Percentiles rank a stretch among this genome's conserved stretches.
phyloP scores from a whole-genome alignment of 805 yeast genomes.

The Metschnikowia chrysomelidarum region DNA sequence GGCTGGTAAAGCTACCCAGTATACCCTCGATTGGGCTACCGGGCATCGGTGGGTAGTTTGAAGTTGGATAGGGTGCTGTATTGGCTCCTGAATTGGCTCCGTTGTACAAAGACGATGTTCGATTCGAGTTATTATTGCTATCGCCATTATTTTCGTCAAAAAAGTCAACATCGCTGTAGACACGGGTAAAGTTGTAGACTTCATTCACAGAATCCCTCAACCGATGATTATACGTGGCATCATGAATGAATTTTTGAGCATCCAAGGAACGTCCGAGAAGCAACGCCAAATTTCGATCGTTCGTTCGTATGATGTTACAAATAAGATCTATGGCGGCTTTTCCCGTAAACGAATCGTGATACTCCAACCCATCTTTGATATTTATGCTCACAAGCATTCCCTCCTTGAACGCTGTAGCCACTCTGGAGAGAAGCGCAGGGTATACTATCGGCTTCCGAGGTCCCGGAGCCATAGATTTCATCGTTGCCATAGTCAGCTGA shows the following conservation, averaged over 20 bases:
- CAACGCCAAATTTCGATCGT: slow-evolving; percentile 87
- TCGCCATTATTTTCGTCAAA: slow-evolving; percentile 30
- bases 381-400: slow-evolving; percentile 69
- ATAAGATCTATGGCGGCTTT: slow-evolving; percentile 91
- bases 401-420: slow-evolving; percentile 75
- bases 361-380: slow-evolving; percentile 86
- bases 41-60: slow-evolving; percentile 19
- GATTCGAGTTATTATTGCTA: slow-evolving; percentile 23
- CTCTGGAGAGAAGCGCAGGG: slow-evolving; percentile 85
- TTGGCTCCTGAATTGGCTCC: slow-evolving; percentile 19
- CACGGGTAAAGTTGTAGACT: slow-evolving; percentile 77
- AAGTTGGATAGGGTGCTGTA: slow-evolving; percentile 21
- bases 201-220: slow-evolving; percentile 84
- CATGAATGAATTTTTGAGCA: slow-evolving; percentile 92
- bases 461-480: slow-evolving; percentile 37
- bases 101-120: slow-evolving; percentile 27
- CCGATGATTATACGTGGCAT: slow-evolving; percentile 92
- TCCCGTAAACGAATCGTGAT: slow-evolving; percentile 92
- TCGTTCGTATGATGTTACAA: slow-evolving; percentile 79
- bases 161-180: slow-evolving; percentile 44
- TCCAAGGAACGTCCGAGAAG: slow-evolving; percentile 88
- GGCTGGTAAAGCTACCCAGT: slow-evolving; percentile 17
- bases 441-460: slow-evolving; percentile 66
- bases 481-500: slow-evolving; percentile 27
- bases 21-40: slow-evolving; percentile 18